Evolutionary conservation across 768 basidiomycete species (phyloP), one percentile per base, ranked within the genome.

Genomic region (Coprinopsis sp.): DNA sequence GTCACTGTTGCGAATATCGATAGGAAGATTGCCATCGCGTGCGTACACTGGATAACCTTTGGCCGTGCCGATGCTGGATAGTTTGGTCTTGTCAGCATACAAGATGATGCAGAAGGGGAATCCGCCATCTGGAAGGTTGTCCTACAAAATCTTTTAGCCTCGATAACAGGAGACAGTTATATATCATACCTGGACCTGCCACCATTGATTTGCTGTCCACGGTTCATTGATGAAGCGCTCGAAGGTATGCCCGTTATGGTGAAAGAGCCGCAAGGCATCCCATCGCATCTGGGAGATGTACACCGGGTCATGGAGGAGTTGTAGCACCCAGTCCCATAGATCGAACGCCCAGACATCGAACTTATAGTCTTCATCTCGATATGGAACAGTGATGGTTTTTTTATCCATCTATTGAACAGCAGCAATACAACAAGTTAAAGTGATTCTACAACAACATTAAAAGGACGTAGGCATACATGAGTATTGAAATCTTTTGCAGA

Each of bases 61-160:
- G 23, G 41, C 51, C 2, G 58, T 64, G 0, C 67, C 63, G 56
- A 69, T 69, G 2, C 61, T 58, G 0, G 66, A 71, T 0, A 71
- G 45, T n/a, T 64, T 62, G 12, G 63, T 58, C 33, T 70, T 71
- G 45, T 72, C 68, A 3, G 70, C 64, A 56, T 70, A 73, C 0
- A 71, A 21, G 36, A 70, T 64, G 19, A 63, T 58, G 4, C 54
- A 42, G 12, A 68, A 47, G 1, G 61, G 59, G 25, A 63, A 61
- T 34, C 50, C 59, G 44, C 38, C 53, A 6, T 47, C n/a, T 21
- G 61, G 54, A 24, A 61, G 30, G 12, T 19, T 22, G 34, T 18
- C 19, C 34, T 37, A 37, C n/a, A n/a, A n/a, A n/a, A n/a, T n/a
- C n/a, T n/a, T n/a, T n/a, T n/a, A n/a, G n/a, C n/a, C n/a, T n/a